Conservation (phyloP, 805 yeast genomes). For the Lipomyces mesembrius region DNA sequence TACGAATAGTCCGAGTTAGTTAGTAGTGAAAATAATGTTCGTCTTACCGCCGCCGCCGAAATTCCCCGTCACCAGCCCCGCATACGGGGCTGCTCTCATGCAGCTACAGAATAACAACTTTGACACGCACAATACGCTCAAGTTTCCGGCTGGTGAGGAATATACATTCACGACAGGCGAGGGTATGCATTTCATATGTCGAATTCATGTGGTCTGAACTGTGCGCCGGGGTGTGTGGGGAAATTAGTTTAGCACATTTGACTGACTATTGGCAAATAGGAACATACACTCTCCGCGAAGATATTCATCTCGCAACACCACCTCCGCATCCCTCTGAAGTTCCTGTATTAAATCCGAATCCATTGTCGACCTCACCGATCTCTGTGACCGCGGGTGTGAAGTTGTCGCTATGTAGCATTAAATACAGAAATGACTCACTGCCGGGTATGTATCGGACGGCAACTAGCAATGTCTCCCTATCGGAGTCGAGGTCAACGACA, state of each 20-base stretch:
- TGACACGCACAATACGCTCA: constrained; percentile 38
- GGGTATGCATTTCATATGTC: constrained; percentile 36
- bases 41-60: constrained; percentile 46
- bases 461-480: constrained; percentile 11
- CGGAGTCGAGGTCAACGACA: constrained; percentile 13
- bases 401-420: constrained; percentile 32
- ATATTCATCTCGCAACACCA: constrained; percentile 46
- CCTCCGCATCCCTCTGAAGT: constrained; percentile 48
- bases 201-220: background rate
- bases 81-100: constrained; percentile 36
- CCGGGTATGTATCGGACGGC: constrained; percentile 22
- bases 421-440: constrained; percentile 23
- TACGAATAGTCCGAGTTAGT: background rate
- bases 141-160: constrained; percentile 37
- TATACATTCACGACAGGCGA: constrained; percentile 44
- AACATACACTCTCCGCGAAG: constrained; percentile 36
- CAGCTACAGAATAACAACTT: constrained; percentile 32
- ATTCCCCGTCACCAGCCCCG: constrained; percentile 39
- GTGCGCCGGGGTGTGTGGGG: background rate
- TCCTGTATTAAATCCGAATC: constrained; percentile 45
- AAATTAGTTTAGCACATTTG: background rate
- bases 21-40: constrained; percentile 39
- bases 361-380: constrained; percentile 45
- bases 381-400: constrained; percentile 39
- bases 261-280: constrained; percentile 18